phyloP scores from a whole-genome alignment of 768 basidiomycete genomes.

The Dentipellis fragilis region DNA sequence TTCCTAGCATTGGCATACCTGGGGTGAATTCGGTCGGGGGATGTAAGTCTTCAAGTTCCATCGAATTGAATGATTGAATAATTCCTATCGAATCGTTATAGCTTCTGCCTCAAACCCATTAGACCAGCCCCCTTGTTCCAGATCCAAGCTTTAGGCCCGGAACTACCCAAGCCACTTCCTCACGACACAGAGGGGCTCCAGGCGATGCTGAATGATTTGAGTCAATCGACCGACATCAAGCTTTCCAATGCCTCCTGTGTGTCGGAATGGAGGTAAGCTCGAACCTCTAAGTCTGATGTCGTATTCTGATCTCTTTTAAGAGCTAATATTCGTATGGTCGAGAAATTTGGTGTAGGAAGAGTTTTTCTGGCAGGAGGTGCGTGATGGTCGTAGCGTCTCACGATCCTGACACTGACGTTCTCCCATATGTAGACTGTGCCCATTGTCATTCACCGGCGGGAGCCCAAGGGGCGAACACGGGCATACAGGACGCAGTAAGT shows the following conservation, averaged over 20 bases:
- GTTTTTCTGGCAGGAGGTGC: constrained; percentile 40
- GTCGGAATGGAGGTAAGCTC: background rate
- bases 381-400: background rate
- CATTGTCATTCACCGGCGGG: constrained; percentile 37
- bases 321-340: constrained; percentile 38
- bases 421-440: constrained; percentile 29
- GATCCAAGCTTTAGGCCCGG: constrained; percentile 7
- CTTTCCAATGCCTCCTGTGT: constrained; percentile 2
- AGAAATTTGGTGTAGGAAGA: constrained; percentile 30
- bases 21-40: constrained; percentile 8
- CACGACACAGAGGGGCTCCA: constrained; percentile 5
- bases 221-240: constrained; percentile 4
- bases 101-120: constrained; percentile 5
- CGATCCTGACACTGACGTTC: background rate
- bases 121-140: constrained; percentile 4
- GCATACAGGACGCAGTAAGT: constrained; percentile 19
- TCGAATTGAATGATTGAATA: no score
- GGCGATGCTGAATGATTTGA: constrained; percentile 2
- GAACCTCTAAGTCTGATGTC: no score
- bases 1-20: constrained; percentile 12
- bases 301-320: constrained; percentile 14
- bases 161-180: constrained; percentile 1
- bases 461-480: constrained; percentile 23
- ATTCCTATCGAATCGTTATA: background rate
- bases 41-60: background rate